Base-by-base conservation (phyloP, 176 grass and related monocot species). In the Phyllostachys edulis region DNA sequence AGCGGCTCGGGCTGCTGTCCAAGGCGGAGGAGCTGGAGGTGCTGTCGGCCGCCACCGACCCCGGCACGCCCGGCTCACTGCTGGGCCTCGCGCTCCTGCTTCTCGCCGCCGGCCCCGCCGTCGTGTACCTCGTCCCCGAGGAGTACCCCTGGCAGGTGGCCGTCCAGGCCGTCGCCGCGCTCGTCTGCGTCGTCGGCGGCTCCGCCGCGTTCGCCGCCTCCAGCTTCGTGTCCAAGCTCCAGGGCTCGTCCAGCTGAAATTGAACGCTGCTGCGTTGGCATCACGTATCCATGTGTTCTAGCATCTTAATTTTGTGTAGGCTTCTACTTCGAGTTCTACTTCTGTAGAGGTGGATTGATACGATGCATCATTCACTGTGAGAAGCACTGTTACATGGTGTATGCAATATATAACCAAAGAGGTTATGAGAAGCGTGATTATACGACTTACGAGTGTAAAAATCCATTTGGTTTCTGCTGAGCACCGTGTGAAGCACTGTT, bases 1-100 rank as follows among this genome's bases (percentile, higher is more conserved):
- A 99, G 85, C 83, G 70, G 34, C 74, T 99, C 21, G 96, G 96
- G 2, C 86, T 99, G 71, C 85, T 99, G 37, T 96, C 96, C 34
- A 99, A 99, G 90, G 93, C 91, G 20, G 96, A 99, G 88, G 93
- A 94, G 61, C 78, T 99, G 8, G 96, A 90, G 18, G 84, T 93
- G 45, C 85, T 99, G 6, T 99, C 96, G 50, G 93, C 96, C n/a
- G 91, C 89, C 51, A 88, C 96, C 9, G 96, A 99, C 80, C 96
- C 93, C 0, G 74, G 51, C 17, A 96, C 93, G 0, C 96, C 96
- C 0, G 88, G 85, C 3, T 8, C 86, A 46, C 93, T 99, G 67
- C 84, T 90, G 5, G 45, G 85, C 66, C 51, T 96, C 66, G 94
- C 91, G 72, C 45, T 88, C 2, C 49, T 88, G 50, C 84, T 99